Base-by-base conservation (phyloP, 352 stramenopile genomes). In the Phytophthora syringae region DNA sequence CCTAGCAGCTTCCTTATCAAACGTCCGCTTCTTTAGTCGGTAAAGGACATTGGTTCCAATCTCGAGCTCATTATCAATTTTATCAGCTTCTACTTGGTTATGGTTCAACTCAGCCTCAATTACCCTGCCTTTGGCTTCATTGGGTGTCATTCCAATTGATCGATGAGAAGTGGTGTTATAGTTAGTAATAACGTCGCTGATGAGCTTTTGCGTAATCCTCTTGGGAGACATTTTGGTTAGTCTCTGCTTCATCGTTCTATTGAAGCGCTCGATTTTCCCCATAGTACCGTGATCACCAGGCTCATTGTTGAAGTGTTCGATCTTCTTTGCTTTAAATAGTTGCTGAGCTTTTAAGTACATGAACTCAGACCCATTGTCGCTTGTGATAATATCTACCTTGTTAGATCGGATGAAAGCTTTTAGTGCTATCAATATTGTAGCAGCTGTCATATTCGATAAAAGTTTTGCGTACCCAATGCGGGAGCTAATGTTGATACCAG, bases 221-320 rank as follows among this genome's bases (percentile, higher is more conserved):
- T 57, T 52, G 10, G 43, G 61, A 44, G 64, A 24, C 20, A 63
- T 61, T 9, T 61, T 57, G 11, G 49, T 69, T 15, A 73, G n/a
- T 37, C 18, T 44, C 7, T 60, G 36, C 15, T 69, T 73, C 5
- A 73, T 50, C 1, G 65, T 73, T 18, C 65, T 18, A 49, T 60
- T 73, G 42, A 73, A 73, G 9, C 65, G 58, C 25, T 73, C 65
- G 5, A 73, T 73, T n/a, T 69, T 69, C 12, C 65, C 59, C 39
- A 73, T 42, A 0, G 45, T 52, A 11, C 24, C 43, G 42, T 73
- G 65, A 45, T 73, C 65, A 3, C 65, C 65, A 25, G 30, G 5
- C 27, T 60, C 36, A 7, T 52, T 53, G 54, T 69, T 73, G 27
- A 12, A 61, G 20, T 69, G 65, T 3, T 55, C 47, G 34, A 73